phyloP scores from a whole-genome alignment of 2,329 filamentous ascomycete species.

The Apiospora pterosperma region DNA sequence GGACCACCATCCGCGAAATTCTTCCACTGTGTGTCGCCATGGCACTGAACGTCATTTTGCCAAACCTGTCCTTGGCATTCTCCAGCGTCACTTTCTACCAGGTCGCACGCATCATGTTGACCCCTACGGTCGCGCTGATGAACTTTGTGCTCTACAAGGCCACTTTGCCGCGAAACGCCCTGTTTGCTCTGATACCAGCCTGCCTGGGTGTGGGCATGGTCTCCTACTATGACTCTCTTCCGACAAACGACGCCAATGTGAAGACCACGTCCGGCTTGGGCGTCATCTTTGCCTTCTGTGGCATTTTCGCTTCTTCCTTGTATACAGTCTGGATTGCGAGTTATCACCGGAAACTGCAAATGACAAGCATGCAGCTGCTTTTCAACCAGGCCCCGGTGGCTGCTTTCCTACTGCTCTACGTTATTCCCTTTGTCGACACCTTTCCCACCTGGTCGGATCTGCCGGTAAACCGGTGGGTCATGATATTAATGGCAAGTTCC shows the following conservation, averaged over 20 bases:
- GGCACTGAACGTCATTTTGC: slow-evolving; percentile 66
- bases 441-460: slow-evolving; percentile 56
- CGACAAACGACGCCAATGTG: slow-evolving; percentile 40
- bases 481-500: slow-evolving; percentile 54
- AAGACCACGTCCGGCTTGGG: slow-evolving; percentile 56
- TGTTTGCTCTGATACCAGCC: slow-evolving; percentile 55
- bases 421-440: slow-evolving; percentile 62
- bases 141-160: slow-evolving; percentile 60
- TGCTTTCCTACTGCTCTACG: slow-evolving; percentile 59
- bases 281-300: slow-evolving; percentile 61
- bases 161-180: slow-evolving; percentile 51
- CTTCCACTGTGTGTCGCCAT: slow-evolving; percentile 64
- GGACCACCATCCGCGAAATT: slow-evolving; percentile 52
- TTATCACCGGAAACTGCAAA: slow-evolving; percentile 62
- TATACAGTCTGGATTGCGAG: slow-evolving; percentile 68
- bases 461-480: slow-evolving; percentile 47
- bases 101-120: slow-evolving; percentile 64
- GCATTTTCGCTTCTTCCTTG: slow-evolving; percentile 62
- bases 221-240: slow-evolving; percentile 65
- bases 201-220: slow-evolving; percentile 64
- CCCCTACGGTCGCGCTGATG: slow-evolving; percentile 61
- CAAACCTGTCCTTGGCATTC: slow-evolving; percentile 65
- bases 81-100: slow-evolving; percentile 70
- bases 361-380: slow-evolving; percentile 67
- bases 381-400: slow-evolving; percentile 66